Evolutionary conservation across 2,329 filamentous ascomycete species (phyloP), one percentile per base, ranked within the genome.

Genomic region (Aureobasidium lini): DNA sequence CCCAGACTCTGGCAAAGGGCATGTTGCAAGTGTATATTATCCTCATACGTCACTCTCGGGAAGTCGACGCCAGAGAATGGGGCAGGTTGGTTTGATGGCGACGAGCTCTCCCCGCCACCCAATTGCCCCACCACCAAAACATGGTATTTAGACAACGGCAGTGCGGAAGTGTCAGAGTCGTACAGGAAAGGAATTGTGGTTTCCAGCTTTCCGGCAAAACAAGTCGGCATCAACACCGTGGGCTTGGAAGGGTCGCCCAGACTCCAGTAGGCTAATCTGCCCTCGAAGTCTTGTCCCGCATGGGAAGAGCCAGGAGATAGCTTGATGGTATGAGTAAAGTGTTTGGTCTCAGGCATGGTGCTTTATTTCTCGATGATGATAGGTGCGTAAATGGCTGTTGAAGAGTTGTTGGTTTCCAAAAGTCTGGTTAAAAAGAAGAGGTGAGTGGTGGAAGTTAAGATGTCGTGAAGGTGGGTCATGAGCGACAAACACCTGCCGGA

Each of bases 101-200:
- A 81, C 8, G 76, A 76, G 6, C 79, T 82, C 62, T 83, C 78
- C 8, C 78, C 77, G 60, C 81, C 81, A 59, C 79, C 78, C 39
- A 84, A 73, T 0, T 83, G 71, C 0, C 78, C 81, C 1, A 76
- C 72, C 10, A 82, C 70, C 39, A 84, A 73, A 58, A 83, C 75
- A 63, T 75, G 80, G 70, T 80, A 79, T 28, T 71, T 61, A 5
- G 61, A 60, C 13, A 67, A 59, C 2, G 64, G 59, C 37, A 81
- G 71, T 11, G 81, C 71, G 1, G 80, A 66, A 0, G 75, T 73
- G 4, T 73, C 72, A 4, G 58, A 46, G 8, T 62, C 56, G 47
- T 67, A 65, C 49, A 76, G 70, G 63, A 81, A 82, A 46, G 72
- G 79, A 2, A 79, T 64, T 1, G 81, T 83, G 2, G 69, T 73